These are phyloP conservation scores for Teratosphaeria viscida DNA, from an alignment of 2,329 filamentous ascomycete species.

Conservation along the genomic window DNA sequence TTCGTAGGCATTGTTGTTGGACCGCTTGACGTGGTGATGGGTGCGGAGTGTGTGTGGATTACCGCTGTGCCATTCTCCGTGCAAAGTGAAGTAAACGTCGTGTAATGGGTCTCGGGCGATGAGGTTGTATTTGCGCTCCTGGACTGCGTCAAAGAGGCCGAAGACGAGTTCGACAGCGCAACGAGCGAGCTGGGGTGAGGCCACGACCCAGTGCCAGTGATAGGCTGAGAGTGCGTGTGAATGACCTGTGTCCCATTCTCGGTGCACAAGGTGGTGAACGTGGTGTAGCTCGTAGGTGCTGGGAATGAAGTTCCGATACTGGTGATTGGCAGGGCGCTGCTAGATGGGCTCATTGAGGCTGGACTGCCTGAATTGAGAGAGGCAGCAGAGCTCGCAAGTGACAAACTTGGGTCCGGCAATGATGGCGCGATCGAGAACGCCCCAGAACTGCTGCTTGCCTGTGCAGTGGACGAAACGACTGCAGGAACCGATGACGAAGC, in stretches of 20 bases:
- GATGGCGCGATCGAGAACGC: too few species aligned
- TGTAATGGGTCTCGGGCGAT: neutral
- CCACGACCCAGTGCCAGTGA: neutral
- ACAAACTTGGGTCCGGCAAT: neutral
- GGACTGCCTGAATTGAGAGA: neutral
- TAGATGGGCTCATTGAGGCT: neutral
- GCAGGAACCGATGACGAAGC: neutral
- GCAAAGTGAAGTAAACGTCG: conserved; percentile 1
- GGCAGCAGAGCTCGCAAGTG: neutral
- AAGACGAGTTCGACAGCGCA: neutral
- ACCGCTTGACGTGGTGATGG: neutral
- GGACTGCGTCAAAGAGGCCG: neutral
- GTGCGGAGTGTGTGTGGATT: neutral
- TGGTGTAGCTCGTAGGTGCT: neutral
- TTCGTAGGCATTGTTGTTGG: neutral
- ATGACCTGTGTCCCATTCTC: neutral
- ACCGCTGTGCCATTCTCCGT: neutral
- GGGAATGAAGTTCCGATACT: neutral
- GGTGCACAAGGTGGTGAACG: neutral
- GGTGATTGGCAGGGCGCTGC: neutral
- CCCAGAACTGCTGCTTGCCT: neutral
- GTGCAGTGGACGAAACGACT: neutral
- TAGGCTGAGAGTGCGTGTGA: conserved; percentile 2
- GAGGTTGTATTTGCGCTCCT: neutral
- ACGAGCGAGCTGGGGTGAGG: neutral